Percentiles rank a stretch among this genome's conserved stretches.
phyloP scores from a whole-genome alignment of 257 asterid species.

The Plectranthus barbatus region DNA sequence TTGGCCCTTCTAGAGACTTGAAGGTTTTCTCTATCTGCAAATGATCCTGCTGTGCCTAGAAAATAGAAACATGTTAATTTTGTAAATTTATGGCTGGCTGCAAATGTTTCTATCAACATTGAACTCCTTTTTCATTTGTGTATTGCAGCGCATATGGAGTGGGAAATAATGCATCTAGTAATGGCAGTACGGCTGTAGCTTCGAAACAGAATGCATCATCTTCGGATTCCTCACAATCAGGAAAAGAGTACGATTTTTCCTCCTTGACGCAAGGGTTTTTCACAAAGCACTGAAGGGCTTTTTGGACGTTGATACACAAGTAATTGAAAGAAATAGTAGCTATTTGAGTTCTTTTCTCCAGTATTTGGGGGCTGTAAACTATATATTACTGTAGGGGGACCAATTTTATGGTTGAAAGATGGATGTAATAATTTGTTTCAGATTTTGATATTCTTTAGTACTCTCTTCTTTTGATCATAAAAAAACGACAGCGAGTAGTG shows the following conservation, averaged over 20 bases:
- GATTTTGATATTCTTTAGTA: slow-evolving; percentile 28
- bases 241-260: slow-evolving; percentile 83
- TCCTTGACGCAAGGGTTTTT: slow-evolving; percentile 85
- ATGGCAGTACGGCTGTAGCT: slow-evolving; percentile 41
- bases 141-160: slow-evolving; percentile 45
- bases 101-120: background rate
- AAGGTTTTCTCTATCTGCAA: background rate
- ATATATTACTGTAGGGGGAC: slow-evolving; percentile 30
- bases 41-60: background rate
- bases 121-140: background rate
- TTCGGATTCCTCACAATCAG: slow-evolving; percentile 44
- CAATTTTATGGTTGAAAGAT: slow-evolving; percentile 31
- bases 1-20: background rate
- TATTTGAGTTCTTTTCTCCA: slow-evolving; percentile 27
- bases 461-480: slow-evolving; percentile 3
- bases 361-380: slow-evolving; percentile 47
- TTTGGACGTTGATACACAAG: slow-evolving; percentile 12
- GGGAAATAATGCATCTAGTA: slow-evolving; percentile 42
- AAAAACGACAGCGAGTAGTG: slow-evolving; percentile 1
- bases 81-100: background rate
- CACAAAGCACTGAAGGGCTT: slow-evolving; percentile 47
- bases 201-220: slow-evolving; percentile 34
- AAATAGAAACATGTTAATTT: background rate
- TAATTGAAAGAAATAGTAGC: slow-evolving; percentile 19
- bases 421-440: slow-evolving; percentile 31